phyloP scores from a whole-genome alignment of 768 basidiomycete genomes.

The Podaxis sp. region DNA sequence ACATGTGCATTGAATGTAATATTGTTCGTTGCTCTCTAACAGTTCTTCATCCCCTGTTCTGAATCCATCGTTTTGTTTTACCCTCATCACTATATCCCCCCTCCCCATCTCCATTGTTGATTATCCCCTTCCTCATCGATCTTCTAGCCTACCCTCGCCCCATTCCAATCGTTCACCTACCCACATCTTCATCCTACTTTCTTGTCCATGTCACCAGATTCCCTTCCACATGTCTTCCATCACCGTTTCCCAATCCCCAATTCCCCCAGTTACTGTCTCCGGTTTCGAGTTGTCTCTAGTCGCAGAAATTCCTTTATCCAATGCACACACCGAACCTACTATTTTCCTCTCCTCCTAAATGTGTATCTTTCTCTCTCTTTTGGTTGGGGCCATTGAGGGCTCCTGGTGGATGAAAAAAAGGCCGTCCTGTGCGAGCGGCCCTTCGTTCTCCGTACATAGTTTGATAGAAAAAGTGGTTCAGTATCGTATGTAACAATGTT shows the following conservation, averaged over 20 bases:
- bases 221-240: background rate
- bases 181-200: background rate
- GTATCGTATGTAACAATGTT: constrained; percentile 9
- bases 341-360: background rate
- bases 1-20: constrained; percentile 2
- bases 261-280: background rate
- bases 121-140: background rate
- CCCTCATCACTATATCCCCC: background rate
- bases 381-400: background rate
- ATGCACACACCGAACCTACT: background rate
- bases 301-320: background rate
- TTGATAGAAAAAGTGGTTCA: background rate
- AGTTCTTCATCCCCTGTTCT: background rate
- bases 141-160: background rate
- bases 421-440: background rate
- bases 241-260: background rate
- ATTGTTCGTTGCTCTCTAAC: background rate
- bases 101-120: background rate
- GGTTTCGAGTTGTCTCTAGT: background rate
- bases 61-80: background rate
- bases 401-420: constrained; percentile 1
- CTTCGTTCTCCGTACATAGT: background rate
- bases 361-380: background rate
- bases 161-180: background rate
- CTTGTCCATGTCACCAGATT: background rate